Conservation (phyloP, 202 grass and related monocot species). For the Schoenoplectus tabernaemontani region DNA sequence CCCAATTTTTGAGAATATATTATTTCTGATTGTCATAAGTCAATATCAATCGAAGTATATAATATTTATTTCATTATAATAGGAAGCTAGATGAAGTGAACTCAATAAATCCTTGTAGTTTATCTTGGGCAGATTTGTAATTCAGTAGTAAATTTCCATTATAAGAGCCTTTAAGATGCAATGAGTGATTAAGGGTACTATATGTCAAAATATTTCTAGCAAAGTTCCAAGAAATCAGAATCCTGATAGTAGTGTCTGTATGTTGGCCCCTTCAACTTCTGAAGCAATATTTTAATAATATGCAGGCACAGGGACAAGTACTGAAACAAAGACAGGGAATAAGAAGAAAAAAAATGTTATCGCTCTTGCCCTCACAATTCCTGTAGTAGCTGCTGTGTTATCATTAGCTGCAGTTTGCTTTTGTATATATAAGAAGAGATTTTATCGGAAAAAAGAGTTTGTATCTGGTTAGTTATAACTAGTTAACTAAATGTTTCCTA, state of each 20-base stretch:
- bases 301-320: not conserved
- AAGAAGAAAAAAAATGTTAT: slow-evolving; percentile 14
- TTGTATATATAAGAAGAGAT: slow-evolving; percentile 22
- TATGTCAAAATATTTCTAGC: not conserved
- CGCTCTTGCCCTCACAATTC: slow-evolving; percentile 31
- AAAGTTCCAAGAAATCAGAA: not conserved
- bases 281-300: not conserved
- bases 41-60: too few relatives aligned
- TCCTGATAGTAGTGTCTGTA: not conserved
- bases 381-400: not conserved
- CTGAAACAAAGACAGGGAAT: not conserved
- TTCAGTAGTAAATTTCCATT: not conserved
- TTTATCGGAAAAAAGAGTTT: not conserved
- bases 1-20: too few relatives aligned
- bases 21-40: too few relatives aligned
- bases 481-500: not conserved
- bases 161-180: not conserved
- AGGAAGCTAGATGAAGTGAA: not conserved
- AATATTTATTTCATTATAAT: too few relatives aligned
- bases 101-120: not conserved
- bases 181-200: not conserved
- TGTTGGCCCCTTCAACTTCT: not conserved
- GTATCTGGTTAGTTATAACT: slow-evolving; percentile 3
- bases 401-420: slow-evolving; percentile 2
- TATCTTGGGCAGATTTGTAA: not conserved